Evolutionary conservation across 2,329 filamentous ascomycete species (phyloP), one percentile per base, ranked within the genome.

Genomic region (Reticulascus tulasneorum): DNA sequence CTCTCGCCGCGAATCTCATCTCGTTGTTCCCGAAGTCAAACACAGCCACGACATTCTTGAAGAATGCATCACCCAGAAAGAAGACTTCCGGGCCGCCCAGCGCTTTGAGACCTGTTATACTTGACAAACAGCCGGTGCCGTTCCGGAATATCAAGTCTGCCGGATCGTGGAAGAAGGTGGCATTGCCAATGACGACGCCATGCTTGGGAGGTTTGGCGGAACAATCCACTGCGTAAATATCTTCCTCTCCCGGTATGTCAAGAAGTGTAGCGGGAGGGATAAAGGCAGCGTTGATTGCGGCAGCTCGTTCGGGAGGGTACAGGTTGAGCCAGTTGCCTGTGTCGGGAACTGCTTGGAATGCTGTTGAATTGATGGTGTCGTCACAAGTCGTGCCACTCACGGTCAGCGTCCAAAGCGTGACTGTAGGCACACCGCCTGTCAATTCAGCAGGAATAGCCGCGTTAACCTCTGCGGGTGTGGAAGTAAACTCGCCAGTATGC

Each of bases 1-100:
- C 13, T 17, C 26, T 28, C 3, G 12, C 3, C 26, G 67, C 62
- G 47, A 73, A 72, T n/a, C 62, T 51, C 63, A 73, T 63, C 51
- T 66, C 54, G 28, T 54, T 54, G 15, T 56, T 62, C 9, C 66
- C 68, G 38, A 73, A 58, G 54, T 74, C 71, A 51, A 69, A 73
- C 2, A 74, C 68, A 9, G 62, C 55, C 5, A 75, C 51, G 1
- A 73, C 69, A 42, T 69, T 71, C 51, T 68, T 69, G 51, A 71
- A 52, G 43, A 70, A 73, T 5, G 60, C 53, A 34, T 66, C 66
- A 1, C 70, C 70, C 29, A 73, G 44, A 26, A 72, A 63, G 7
- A 47, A 47, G n/a, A 45, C 13, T 13, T 25, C 15, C 4, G 43
- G 11, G 10, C 26, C 26, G 26, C 26, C 26, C 26, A 16, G 26